These are phyloP conservation scores for Stereocaulon alpinum DNA, from an alignment of 495 filamentous ascomycete species.

Conservation along the genomic window DNA sequence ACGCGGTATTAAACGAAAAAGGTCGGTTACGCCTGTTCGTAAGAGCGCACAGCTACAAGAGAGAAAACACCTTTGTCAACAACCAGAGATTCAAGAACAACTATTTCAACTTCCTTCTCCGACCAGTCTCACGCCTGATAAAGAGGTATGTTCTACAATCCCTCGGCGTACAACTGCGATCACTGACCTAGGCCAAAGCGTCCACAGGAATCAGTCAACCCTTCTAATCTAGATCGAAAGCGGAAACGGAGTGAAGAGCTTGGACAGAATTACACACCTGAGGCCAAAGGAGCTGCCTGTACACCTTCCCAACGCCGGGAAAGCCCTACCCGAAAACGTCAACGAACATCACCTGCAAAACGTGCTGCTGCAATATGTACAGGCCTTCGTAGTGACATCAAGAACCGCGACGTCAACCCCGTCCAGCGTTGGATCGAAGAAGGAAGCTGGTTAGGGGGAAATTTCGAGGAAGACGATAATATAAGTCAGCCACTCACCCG, in stretches of 20 bases:
- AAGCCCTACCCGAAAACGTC: slow-evolving; percentile 10
- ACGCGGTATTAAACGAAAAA: slow-evolving; percentile 5
- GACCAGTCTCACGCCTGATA: slow-evolving; percentile 5
- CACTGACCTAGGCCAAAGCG: slow-evolving; percentile 1
- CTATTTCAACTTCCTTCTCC: slow-evolving; percentile 14
- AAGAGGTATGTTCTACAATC: slow-evolving; percentile 14
- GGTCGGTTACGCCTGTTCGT: slow-evolving; percentile 8
- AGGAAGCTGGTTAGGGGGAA: slow-evolving; percentile 11
- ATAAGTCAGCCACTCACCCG: slow-evolving; percentile 6
- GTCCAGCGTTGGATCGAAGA: slow-evolving; percentile 11
- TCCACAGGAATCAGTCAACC: not conserved
- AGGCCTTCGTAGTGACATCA: slow-evolving; percentile 7
- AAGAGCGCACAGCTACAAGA: slow-evolving; percentile 16
- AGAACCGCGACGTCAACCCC: slow-evolving; percentile 7
- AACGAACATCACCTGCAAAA: slow-evolving; percentile 8
- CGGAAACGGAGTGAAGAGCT: slow-evolving; percentile 17
- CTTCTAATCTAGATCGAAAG: slow-evolving; percentile 12
- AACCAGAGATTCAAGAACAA: slow-evolving; percentile 14
- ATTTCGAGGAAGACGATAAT: slow-evolving; percentile 10
- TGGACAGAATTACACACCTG: slow-evolving; percentile 10
- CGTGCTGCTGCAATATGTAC: slow-evolving; percentile 2
- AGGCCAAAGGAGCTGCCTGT: slow-evolving; percentile 8
- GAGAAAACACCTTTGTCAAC: slow-evolving; percentile 2
- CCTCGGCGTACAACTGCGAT: not conserved
- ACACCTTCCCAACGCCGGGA: slow-evolving; percentile 2